phyloP scores from a whole-genome alignment of 805 yeast species.

The Cyberlindnera japonica region DNA sequence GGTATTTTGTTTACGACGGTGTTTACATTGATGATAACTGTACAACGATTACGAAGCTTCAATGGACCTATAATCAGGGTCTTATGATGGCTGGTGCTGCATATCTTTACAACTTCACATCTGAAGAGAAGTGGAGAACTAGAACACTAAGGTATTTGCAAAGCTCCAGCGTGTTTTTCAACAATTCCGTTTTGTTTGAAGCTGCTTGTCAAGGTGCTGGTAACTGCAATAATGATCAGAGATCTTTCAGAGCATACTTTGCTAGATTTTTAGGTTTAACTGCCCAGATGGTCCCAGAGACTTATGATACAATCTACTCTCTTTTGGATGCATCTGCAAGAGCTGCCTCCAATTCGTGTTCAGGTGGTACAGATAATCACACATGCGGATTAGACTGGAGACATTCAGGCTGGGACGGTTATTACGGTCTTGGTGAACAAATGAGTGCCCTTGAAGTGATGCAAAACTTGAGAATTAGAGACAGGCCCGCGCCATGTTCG shows the following conservation, averaged over 20 bases:
- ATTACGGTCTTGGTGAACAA: constrained; percentile 82
- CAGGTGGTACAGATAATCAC: constrained; percentile 76
- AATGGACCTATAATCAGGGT: constrained; percentile 78
- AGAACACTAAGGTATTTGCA: constrained; percentile 47
- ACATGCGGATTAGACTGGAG: constrained; percentile 83
- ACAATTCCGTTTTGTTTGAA: constrained; percentile 55
- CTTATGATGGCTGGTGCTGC: constrained; percentile 67
- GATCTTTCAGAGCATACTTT: constrained; percentile 69
- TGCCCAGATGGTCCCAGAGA: constrained; percentile 54
- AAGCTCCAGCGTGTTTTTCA: constrained; percentile 55
- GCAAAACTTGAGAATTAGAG: constrained; percentile 34
- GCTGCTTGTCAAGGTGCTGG: constrained; percentile 61
- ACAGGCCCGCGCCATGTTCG: constrained; percentile 53
- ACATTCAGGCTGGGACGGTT: constrained; percentile 54
- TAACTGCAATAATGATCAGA: constrained; percentile 68
- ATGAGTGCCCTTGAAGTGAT: constrained; percentile 67
- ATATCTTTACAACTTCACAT: constrained; percentile 58
- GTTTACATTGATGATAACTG: constrained; percentile 49
- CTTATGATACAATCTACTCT: constrained; percentile 42
- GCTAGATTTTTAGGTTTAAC: constrained; percentile 63
- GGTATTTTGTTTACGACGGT: constrained; percentile 58
- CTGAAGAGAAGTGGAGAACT: constrained; percentile 54
- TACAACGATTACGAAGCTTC: constrained; percentile 44
- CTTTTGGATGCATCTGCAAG: constrained; percentile 49
- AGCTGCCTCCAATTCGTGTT: constrained; percentile 76